These are phyloP conservation scores for Cymbopogon citratus DNA, from an alignment of 176 grass and related monocot genomes.

Conservation along the genomic window DNA sequence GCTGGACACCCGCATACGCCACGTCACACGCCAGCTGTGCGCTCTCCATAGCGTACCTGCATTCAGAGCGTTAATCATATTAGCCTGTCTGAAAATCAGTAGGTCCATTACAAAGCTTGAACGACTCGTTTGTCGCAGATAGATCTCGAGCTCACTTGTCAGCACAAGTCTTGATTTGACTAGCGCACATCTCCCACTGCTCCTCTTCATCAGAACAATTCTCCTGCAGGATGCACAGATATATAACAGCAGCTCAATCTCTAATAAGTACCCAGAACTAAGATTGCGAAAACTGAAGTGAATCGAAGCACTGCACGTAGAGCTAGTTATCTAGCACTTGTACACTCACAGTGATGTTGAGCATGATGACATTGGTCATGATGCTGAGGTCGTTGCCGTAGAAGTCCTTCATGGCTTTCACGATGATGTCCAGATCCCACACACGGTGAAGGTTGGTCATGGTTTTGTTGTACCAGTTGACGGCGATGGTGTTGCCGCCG, in stretches of 20 bases:
- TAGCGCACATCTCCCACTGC: slow-evolving; percentile 45
- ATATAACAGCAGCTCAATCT: background rate
- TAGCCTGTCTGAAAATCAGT: background rate
- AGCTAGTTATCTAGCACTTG: background rate
- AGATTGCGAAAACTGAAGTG: background rate
- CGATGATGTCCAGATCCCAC: slow-evolving; percentile 72
- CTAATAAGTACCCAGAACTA: background rate
- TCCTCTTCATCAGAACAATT: slow-evolving; percentile 41
- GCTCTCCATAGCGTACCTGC: slow-evolving; percentile 54
- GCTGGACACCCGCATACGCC: slow-evolving; percentile 41
- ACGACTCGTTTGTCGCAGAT: background rate
- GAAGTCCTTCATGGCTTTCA: slow-evolving; percentile 68
- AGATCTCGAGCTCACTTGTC: slow-evolving; percentile 26
- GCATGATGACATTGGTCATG: slow-evolving; percentile 68
- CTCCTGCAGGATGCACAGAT: slow-evolving; percentile 5
- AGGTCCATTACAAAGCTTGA: background rate
- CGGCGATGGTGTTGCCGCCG: slow-evolving; percentile 50
- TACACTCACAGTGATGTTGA: slow-evolving; percentile 68
- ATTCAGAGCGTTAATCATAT: background rate
- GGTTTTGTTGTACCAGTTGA: slow-evolving; percentile 51
- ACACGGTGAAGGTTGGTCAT: background rate
- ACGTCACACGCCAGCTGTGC: slow-evolving; percentile 27
- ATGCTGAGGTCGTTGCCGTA: slow-evolving; percentile 43
- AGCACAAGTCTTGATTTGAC: slow-evolving; percentile 34
- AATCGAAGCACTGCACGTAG: no score